Evolutionary conservation across 2,329 filamentous ascomycete species (phyloP), one percentile per base, ranked within the genome.

Genomic region (Rasamsonia emersonii): DNA sequence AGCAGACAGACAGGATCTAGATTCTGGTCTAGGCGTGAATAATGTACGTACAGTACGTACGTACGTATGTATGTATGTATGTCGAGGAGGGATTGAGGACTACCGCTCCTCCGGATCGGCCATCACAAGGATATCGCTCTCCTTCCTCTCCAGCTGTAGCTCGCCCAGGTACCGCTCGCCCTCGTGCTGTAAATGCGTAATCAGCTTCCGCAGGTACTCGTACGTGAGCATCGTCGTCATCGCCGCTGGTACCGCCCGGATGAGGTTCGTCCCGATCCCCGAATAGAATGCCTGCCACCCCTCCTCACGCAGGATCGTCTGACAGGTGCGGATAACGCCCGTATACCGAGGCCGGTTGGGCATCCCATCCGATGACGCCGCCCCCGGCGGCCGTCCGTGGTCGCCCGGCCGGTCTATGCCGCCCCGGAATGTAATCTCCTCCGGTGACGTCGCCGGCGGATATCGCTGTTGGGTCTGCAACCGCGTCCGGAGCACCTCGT

Each of bases 191-290:
- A 75, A 43, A 33, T 59, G 62, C 30, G 65, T 64, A 33, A 77
- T 65, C 10, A 63, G 54, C 38, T 71, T 70, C 43, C 70, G 69
- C 37, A 81, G 56, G 44, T 81, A 91, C 62, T 98, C 91, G 53
- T 94, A 98, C 9, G 89, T 96, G 53, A 96, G 70, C 81, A 98
- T 93, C 3, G 91, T 98, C 16, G 93, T 94, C 50, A 93, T 93
- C 13, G 91, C 89, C 14, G 91, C 86, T 18, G 91, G 91, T 9
- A 98, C 81, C 5, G 91, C 91, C 35, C 91, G 76, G 69, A 96
- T 86, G 77, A 98, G 84, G 62, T 98, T 98, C 29, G 89, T 94
- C 21, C 91, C 91, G 70, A 98, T 86, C 20, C 91, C 91, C 15
- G 88, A 89, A 56, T 98, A 98, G 50, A 98, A 96, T 3, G 89